Conservation (phyloP, 1,284 basidiomycete genomes). For the Trichosporon faecale region DNA sequence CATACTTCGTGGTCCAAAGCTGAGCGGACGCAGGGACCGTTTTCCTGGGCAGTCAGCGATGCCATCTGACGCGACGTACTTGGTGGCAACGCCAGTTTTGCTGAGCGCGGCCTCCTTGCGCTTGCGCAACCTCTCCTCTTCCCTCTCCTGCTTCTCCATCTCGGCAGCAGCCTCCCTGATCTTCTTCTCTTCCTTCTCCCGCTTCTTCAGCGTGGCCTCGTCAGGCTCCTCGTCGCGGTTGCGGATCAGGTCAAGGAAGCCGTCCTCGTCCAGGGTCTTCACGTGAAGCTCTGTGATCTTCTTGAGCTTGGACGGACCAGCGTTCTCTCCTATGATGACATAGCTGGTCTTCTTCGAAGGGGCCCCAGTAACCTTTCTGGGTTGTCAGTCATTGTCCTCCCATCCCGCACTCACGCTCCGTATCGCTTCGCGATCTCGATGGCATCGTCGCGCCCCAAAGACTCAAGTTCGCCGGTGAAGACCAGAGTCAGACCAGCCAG, state of each 20-base stretch:
- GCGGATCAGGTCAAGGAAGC: conserved; percentile 76
- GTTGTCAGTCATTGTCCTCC: neutral
- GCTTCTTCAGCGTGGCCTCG: conserved; percentile 61
- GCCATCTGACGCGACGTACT: conserved; percentile 31
- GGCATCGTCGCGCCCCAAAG: conserved; percentile 84
- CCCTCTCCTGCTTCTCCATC: conserved; percentile 64
- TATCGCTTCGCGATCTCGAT: conserved; percentile 85
- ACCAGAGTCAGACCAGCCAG: conserved; percentile 86
- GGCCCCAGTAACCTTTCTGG: conserved; percentile 75
- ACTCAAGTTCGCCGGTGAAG: conserved; percentile 88
- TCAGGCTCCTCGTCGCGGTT: conserved; percentile 62
- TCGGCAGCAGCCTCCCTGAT: conserved; percentile 63
- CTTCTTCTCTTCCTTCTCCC: conserved; percentile 68
- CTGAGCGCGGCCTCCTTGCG: conserved; percentile 58
- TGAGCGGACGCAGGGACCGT: conserved; percentile 57
- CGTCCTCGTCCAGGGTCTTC: conserved; percentile 78
- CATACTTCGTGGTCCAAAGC: conserved; percentile 95
- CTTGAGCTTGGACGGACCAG: conserved; percentile 80
- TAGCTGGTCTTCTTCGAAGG: conserved; percentile 89
- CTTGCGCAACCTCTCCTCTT: conserved; percentile 63
- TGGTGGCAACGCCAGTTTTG: conserved; percentile 43
- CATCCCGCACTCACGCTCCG: conserved; percentile 66
- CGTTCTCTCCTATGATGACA: conserved; percentile 82
- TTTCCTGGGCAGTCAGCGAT: conserved; percentile 38
- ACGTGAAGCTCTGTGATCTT: conserved; percentile 77